phyloP scores from a whole-genome alignment of 75 land plant genomes.

The Pinus tabuliformis region DNA sequence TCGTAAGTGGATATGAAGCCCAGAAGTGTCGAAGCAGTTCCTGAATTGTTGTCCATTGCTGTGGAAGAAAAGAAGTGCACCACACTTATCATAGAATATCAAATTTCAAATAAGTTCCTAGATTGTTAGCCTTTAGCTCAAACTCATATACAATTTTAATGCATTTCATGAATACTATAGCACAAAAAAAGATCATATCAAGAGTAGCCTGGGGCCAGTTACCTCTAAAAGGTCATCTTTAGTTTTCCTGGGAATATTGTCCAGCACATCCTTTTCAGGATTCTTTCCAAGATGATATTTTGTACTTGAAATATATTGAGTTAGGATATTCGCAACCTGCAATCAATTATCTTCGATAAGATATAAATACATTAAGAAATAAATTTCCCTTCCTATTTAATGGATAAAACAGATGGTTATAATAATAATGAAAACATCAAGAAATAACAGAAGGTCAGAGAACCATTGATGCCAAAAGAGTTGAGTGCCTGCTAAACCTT shows the following conservation, averaged over 20 bases:
- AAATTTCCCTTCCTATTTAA: not conserved
- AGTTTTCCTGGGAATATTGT: slow-evolving; percentile 53
- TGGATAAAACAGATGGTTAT: too few relatives aligned
- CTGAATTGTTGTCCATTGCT: slow-evolving; percentile 80
- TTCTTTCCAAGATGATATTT: slow-evolving; percentile 67
- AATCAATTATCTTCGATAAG: not conserved
- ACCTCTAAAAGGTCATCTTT: slow-evolving; percentile 75
- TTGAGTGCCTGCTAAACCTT: too few relatives aligned
- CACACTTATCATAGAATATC: not conserved
- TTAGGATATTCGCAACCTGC: slow-evolving; percentile 65
- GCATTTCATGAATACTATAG: not conserved
- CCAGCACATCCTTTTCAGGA: slow-evolving; percentile 69
- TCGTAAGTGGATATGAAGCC: slow-evolving; percentile 92
- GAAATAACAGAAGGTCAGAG: too few relatives aligned
- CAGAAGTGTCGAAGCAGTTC: slow-evolving; percentile 92
- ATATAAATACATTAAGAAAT: not conserved
- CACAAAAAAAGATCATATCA: not conserved
- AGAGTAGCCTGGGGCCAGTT: slow-evolving; percentile 8
- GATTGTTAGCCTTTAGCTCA: not conserved
- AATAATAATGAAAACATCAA: too few relatives aligned
- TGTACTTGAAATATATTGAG: slow-evolving; percentile 62
- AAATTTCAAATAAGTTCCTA: not conserved
- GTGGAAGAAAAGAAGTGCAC: not conserved
- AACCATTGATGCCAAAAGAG: too few relatives aligned
- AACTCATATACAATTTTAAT: not conserved